Conservation (phyloP, 208 protist genomes). For the Strigomonas galati region DNA sequence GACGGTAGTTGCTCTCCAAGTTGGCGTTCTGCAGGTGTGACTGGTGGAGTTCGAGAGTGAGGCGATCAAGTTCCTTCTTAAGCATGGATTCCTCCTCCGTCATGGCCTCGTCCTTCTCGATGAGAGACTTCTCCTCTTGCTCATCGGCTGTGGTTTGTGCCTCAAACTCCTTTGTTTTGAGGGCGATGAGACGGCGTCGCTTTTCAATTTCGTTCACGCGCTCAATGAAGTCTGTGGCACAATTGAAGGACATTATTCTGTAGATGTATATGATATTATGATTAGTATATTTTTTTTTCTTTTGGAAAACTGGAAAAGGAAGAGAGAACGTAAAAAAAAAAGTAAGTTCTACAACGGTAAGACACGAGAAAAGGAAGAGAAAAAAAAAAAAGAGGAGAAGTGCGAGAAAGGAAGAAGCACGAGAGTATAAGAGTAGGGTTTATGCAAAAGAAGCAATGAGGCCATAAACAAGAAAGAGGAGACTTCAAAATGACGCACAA, state of each 20-base stretch:
- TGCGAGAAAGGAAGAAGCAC: no score
- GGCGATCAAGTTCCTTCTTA: slow-evolving; percentile 45
- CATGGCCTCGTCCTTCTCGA: slow-evolving; percentile 28
- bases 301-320: slow-evolving; percentile 17
- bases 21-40: slow-evolving; percentile 59
- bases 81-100: slow-evolving; percentile 38
- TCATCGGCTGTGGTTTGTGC: slow-evolving; percentile 44
- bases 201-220: slow-evolving; percentile 76
- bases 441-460: slow-evolving; percentile 2
- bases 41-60: slow-evolving; percentile 58
- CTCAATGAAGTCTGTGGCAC: slow-evolving; percentile 59
- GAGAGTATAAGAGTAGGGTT: no score
- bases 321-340: not conserved
- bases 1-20: slow-evolving; percentile 43
- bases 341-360: not conserved
- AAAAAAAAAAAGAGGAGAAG: not conserved
- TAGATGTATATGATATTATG: not conserved
- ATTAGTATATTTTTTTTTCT: slow-evolving; percentile 7
- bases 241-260: slow-evolving; percentile 29
- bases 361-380: slow-evolving; percentile 7
- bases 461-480: no score
- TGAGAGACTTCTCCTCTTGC: slow-evolving; percentile 44
- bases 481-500: not conserved
- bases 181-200: slow-evolving; percentile 59
- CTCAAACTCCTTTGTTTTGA: slow-evolving; percentile 72